Base-by-base conservation (phyloP, 305 asterid genomes). In the Lippia alba region DNA sequence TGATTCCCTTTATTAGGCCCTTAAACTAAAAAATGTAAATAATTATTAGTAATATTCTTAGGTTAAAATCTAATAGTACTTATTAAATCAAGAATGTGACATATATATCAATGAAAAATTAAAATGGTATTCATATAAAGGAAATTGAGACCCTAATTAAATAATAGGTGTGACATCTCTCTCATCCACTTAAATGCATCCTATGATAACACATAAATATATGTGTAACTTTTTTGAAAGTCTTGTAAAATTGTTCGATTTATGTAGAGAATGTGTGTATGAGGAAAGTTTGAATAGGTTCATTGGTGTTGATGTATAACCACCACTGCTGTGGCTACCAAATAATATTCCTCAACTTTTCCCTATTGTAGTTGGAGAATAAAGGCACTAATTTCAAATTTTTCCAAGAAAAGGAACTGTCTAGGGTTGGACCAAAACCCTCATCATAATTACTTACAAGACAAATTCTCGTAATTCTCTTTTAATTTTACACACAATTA, bases 301-400 rank as follows among this genome's bases (percentile, higher is more conserved):
- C 30, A 24, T 24, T 24, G 30, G 30, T 24, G 30, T 24, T 81
- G 88, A 85, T 86, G 67, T 80, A 45, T 85, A 85, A 85, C 88
- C 78, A 85, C 80, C 83, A 66, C 12, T 9, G 19, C 75, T 67
- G 66, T 74, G 30, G 39, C 81, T 50, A 69, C 80, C 82, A 76
- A 79, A 79, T 24, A 24, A 24, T 82, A 79, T 81, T 79, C 86
- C 78, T 75, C 77, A 81, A 24, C 15, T 15, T 71, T 74, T 77
- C 4, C 84, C 77, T 79, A 56, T 81, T 83, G 45, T 71, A 67
- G 81, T 14, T 55, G 19, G 39, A 4, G 53, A 19, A 55, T 15
- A 55, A 59, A 57, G 62, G 60, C 18, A 59, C 56, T 36, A 32
- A 19, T 54, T 68, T 71, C 62, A 62, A 64, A 40, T 14, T 69